Evolutionary conservation across 257 asterid genomes (phyloP), one percentile per base, ranked within the genome.

Genomic region (Scutellaria minor): DNA sequence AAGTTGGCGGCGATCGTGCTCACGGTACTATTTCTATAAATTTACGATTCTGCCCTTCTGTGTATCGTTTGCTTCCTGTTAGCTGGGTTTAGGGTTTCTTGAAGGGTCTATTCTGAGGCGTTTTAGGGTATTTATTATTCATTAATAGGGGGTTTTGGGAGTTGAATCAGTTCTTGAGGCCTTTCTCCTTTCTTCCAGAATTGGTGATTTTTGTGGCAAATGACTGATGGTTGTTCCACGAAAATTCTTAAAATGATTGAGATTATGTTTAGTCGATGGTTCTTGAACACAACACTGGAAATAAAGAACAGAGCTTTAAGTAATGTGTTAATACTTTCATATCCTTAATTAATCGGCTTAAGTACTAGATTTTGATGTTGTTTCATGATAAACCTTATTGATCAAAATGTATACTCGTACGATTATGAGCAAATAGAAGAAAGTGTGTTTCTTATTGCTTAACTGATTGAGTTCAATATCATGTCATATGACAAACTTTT

Each of bases 1-100:
- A 73, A 76, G 88, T 95, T 79, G 99, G 98, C 60, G 99, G 99
- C 57, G 99, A 95, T 79, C 83, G 86, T 27, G 88, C 99, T 76
- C 99, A 95, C 83, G 98, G 98, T 93, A 79, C 7, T n/a, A 35
- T 11, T 14, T 14, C 48, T 35, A 41, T 1, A 5, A 57, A 20
- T 56, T 45, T 47, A 60, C 75, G 7, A 2, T 57, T 66, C 57
- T 52, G 4, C 61, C 67, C 52, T 53, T 5, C 37, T 15, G 18
- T 22, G 50, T 44, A 45, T 70, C 18, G 12, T 18, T 40, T 46
- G 14, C 52, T 14, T 61, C 58, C 14, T 22, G 35, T 66, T 13
- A 14, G 15, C 46, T 46, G 57, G 74, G 69, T 71, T 61, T 61
- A 22, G 68, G 6, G 37, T 45, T 56, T 64, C 12, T 68, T 31